Base-by-base conservation (phyloP, 179 eudicot genomes). In the Pouteria campechiana region DNA sequence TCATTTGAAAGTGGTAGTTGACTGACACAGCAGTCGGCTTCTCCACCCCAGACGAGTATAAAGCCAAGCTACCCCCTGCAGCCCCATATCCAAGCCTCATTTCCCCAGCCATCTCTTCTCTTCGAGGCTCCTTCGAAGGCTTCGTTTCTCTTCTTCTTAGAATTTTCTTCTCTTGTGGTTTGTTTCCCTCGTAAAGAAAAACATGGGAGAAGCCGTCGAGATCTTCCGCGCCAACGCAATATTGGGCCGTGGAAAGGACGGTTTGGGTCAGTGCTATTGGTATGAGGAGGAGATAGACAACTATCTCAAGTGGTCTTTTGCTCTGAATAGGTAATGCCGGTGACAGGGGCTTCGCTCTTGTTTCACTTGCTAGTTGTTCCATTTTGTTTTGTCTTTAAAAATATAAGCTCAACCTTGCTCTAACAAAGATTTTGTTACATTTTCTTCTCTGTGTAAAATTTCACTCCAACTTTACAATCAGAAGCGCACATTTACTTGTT, bases 281-380 rank as follows among this genome's bases (percentile, higher is more conserved):
- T 78, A 67, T 47, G 93, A 75, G 49, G 93, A 82, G 64, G 83
- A 67, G 54, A 65, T 78, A 25, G 87, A 78, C 53, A 62, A 52
- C 27, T 66, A 75, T 51, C 78, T 78, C 50, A 82, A 75, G 59
- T 82, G 93, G 93, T 78, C 83, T 7, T 82, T 78, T 52, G 72
- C 87, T 25, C 55, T 82, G 29, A 82, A 82, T 22, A 75, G 87
- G 93, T 79, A 18, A 10, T 2, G 9, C 17, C 18, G 14, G 14
- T 33, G n/a, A 3, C 4, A n/a, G n/a, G 14, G 10, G 1, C 4
- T n/a, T n/a, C n/a, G 0, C 38, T 13, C 25, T 6, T 46, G 13
- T 14, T 25, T 31, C 11, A 21, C 20, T 13, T 24, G 7, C 0
- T 21, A 13, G 20, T 13, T 30, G 7, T 10, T 38, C 12, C 2